A percentile compares a stretch with the other conserved stretches of the same genome.
Evolutionary conservation across 1,284 basidiomycete species (phyloP).

Genomic region (Ustilago esculenta): DNA sequence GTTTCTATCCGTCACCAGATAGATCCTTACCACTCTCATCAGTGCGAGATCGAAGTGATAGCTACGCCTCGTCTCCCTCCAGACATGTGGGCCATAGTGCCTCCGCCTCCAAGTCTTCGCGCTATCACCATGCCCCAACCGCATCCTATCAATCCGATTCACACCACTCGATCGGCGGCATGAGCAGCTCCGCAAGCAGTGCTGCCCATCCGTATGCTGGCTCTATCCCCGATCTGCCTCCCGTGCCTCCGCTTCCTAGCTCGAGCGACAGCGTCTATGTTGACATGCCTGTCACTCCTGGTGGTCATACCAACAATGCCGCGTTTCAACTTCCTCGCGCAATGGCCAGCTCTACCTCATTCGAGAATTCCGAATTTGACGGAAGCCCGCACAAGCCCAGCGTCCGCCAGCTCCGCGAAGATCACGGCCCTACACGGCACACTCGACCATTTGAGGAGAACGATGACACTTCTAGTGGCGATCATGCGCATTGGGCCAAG

Average conservation of each 20-base stretch:
- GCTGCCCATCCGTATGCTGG: slow-evolving; percentile 16
- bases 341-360: slow-evolving; percentile 39
- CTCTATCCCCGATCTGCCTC: slow-evolving; percentile 31
- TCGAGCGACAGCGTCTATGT: slow-evolving; percentile 26
- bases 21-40: slow-evolving; percentile 8
- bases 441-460: slow-evolving; percentile 16
- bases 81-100: slow-evolving; percentile 15
- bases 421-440: slow-evolving; percentile 4
- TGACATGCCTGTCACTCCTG: slow-evolving; percentile 42
- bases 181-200: slow-evolving; percentile 39
- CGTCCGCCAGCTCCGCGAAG: slow-evolving; percentile 26
- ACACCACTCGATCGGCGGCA: slow-evolving; percentile 27
- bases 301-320: slow-evolving; percentile 36
- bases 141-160: slow-evolving; percentile 44
- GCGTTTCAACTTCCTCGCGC: slow-evolving; percentile 36
- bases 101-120: slow-evolving; percentile 30
- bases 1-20: slow-evolving; percentile 24
- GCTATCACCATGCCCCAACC: slow-evolving; percentile 38
- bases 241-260: slow-evolving; percentile 47
- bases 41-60: slow-evolving; percentile 24
- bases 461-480: slow-evolving; percentile 42
- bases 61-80: slow-evolving; percentile 34
- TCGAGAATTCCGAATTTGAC: slow-evolving; percentile 30
- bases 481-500: slow-evolving; percentile 28
- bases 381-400: slow-evolving; percentile 26